phyloP scores from a whole-genome alignment of 192 early-diverging fungal species.

The Physocladia obscura region DNA sequence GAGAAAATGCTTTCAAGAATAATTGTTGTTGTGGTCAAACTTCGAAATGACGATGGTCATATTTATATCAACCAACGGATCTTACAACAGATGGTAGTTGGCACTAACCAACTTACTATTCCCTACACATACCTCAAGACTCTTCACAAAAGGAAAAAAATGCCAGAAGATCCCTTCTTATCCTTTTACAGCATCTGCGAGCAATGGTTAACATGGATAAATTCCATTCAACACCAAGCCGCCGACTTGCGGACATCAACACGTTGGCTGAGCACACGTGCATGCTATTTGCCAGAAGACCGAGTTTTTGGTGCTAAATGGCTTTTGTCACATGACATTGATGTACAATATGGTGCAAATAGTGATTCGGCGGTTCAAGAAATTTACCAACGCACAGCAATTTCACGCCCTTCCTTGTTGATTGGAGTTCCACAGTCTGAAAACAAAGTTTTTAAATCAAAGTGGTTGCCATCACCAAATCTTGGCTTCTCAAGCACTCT shows the following conservation, averaged over 20 bases:
- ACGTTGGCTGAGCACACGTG: background rate
- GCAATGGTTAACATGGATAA: background rate
- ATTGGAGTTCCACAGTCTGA: background rate
- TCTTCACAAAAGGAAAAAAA: background rate
- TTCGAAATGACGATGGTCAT: background rate
- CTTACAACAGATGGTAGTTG: background rate
- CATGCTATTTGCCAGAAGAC: background rate
- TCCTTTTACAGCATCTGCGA: background rate
- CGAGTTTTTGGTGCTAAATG: background rate
- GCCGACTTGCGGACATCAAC: background rate
- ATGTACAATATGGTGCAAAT: background rate
- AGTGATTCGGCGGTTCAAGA: background rate
- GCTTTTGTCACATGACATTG: background rate
- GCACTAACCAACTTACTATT: too few relatives aligned
- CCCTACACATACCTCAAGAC: background rate
- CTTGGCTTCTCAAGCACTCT: too few relatives aligned
- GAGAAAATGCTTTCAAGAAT: background rate
- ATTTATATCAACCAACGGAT: background rate
- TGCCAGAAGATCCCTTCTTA: background rate
- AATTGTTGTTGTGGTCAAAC: background rate
- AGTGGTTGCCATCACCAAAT: too few relatives aligned
- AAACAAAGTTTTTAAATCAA: too few relatives aligned
- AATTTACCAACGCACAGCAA: background rate
- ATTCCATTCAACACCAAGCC: background rate
- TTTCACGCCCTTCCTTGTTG: background rate